phyloP scores from a whole-genome alignment of 176 grass and related monocot species.

The Puccinellia tenuiflora region DNA sequence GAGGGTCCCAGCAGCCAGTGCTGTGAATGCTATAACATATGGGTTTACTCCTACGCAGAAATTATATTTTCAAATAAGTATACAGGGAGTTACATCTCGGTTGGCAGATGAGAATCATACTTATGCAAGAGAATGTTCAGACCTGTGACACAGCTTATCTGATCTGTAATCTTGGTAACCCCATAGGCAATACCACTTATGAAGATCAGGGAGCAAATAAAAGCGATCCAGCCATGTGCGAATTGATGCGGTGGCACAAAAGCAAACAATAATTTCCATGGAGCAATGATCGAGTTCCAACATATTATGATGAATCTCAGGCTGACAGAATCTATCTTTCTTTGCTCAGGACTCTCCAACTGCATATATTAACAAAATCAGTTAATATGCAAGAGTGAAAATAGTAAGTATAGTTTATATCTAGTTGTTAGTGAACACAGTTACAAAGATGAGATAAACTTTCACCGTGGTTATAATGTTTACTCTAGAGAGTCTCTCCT shows the following conservation, averaged over 20 bases:
- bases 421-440: neutral
- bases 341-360: conserved; percentile 53
- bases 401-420: neutral
- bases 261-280: conserved; percentile 76
- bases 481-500: neutral
- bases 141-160: conserved; percentile 95
- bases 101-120: conserved; percentile 2
- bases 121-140: conserved; percentile 12
- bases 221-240: conserved; percentile 78
- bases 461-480: neutral
- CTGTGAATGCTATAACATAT: conserved; percentile 95
- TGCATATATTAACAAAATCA: conserved; percentile 21
- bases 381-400: neutral
- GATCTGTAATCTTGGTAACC: conserved; percentile 86
- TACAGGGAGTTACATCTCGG: neutral
- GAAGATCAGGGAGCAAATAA: conserved; percentile 59
- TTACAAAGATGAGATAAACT: neutral
- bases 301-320: conserved; percentile 29
- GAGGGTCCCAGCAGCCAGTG: conserved; percentile 81
- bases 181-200: conserved; percentile 88
- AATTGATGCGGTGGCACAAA: conserved; percentile 74
- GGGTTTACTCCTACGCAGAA: conserved; percentile 62
- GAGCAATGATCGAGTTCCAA: conserved; percentile 49
- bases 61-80: conserved; percentile 19
- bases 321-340: conserved; percentile 31